A percentile compares a stretch with the other conserved stretches of the same genome.
These are phyloP conservation scores for Ustilago curta DNA, from an alignment of 1,284 basidiomycete genomes.

Conservation along the genomic window DNA sequence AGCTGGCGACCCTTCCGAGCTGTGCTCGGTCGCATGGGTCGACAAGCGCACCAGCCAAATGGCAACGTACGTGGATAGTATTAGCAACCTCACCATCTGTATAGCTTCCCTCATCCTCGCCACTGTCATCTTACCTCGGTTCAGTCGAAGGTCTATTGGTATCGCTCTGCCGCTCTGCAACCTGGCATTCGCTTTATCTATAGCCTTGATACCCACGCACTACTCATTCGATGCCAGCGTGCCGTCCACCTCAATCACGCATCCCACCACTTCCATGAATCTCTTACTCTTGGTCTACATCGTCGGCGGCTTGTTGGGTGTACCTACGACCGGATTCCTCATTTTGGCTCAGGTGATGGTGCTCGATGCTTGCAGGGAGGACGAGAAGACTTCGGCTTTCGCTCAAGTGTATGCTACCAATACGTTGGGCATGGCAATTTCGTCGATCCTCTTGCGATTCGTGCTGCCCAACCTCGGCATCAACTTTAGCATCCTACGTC, in stretches of 20 bases:
- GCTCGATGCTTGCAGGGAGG: constrained; percentile 31
- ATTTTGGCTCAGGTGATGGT: constrained; percentile 35
- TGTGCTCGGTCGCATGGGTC: constrained; percentile 33
- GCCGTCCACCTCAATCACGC: constrained; percentile 23
- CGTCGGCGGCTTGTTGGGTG: constrained; percentile 19
- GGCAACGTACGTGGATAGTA: constrained; percentile 10
- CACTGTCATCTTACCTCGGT: constrained; percentile 20
- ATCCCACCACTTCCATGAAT: constrained; percentile 25
- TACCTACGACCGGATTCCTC: constrained; percentile 8
- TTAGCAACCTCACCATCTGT: constrained; percentile 16
- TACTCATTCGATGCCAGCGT: constrained; percentile 37
- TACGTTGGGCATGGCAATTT: constrained; percentile 25
- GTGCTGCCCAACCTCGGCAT: constrained; percentile 28
- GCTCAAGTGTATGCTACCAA: constrained; percentile 13
- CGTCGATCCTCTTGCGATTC: constrained; percentile 16
- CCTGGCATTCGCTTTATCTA: neutral
- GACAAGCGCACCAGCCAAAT: constrained; percentile 39
- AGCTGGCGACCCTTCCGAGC: constrained; percentile 17
- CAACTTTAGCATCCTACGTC: constrained; percentile 38
- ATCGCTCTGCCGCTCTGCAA: neutral
- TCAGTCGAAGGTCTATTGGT: constrained; percentile 20
- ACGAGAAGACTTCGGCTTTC: constrained; percentile 35
- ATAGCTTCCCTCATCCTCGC: constrained; percentile 27
- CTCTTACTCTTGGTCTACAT: constrained; percentile 4
- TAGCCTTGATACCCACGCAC: constrained; percentile 31